These are phyloP conservation scores for Solanum commersonii DNA, from an alignment of 257 asterid genomes.

Conservation along the genomic window DNA sequence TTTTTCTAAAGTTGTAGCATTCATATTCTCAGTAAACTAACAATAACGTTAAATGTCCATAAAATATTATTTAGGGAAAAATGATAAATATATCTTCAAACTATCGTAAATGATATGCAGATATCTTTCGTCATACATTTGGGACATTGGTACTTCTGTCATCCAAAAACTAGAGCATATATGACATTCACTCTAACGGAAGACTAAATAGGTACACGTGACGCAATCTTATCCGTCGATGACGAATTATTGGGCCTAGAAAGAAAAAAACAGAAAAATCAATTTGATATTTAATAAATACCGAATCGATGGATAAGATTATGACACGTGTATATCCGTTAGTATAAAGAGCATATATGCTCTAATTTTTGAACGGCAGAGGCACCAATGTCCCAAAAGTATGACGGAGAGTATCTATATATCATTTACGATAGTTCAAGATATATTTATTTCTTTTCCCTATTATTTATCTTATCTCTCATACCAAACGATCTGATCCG, in stretches of 20 bases:
- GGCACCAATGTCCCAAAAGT: fast-evolving
- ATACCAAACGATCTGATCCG: no score
- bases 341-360: no score
- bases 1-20: neutral
- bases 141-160: fast-evolving
- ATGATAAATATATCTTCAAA: fast-evolving
- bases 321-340: fast-evolving
- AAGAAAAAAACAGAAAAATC: no score
- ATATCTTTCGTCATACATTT: fast-evolving
- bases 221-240: no score
- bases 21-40: neutral
- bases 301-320: fast-evolving
- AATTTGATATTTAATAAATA: no score
- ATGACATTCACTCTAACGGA: fast-evolving
- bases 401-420: no score
- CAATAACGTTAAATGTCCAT: no score
- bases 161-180: fast-evolving
- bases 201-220: neutral
- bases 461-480: no score
- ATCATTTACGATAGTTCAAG: fast-evolving
- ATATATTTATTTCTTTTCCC: no score
- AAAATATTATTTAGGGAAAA: neutral
- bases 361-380: no score
- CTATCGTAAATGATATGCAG: no score
- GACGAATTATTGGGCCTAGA: no score